A percentile compares a stretch with the other conserved stretches of the same genome.
These are phyloP conservation scores for Sporothrix brunneoviolacea DNA, from an alignment of 2,329 filamentous ascomycete species.

Conservation along the genomic window DNA sequence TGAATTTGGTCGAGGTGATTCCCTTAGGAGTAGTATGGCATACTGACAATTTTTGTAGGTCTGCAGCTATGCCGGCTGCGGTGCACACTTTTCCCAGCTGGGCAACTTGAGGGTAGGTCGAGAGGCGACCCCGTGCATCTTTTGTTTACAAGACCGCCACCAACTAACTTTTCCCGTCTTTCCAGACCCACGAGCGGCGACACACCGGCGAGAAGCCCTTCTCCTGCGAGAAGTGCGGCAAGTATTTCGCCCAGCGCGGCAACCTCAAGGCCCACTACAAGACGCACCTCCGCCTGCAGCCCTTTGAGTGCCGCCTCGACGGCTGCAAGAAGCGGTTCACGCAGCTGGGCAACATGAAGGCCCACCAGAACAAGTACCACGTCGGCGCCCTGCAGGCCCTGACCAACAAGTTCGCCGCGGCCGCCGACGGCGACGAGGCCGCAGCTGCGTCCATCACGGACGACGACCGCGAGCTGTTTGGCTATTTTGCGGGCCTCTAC, in stretches of 20 bases:
- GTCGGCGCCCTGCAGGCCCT: constrained; percentile 63
- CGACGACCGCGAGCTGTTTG: constrained; percentile 66
- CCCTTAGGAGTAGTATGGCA: no score
- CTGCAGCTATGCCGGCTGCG: constrained; percentile 43
- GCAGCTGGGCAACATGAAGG: constrained; percentile 87
- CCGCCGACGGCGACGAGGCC: constrained; percentile 57
- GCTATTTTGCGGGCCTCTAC: constrained; percentile 79
- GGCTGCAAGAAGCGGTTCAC: constrained; percentile 84
- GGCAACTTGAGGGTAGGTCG: constrained; percentile 75
- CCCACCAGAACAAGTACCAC: constrained; percentile 93
- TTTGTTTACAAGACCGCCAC: no score
- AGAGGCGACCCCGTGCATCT: no score
- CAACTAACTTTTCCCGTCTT: not conserved
- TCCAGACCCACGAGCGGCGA: constrained; percentile 73
- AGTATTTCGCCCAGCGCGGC: constrained; percentile 76
- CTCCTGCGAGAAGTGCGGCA: constrained; percentile 70
- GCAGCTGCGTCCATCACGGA: constrained; percentile 34
- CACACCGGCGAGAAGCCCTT: constrained; percentile 87
- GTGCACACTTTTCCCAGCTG: constrained; percentile 76
- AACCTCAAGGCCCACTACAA: constrained; percentile 80
- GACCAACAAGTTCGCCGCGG: constrained; percentile 61
- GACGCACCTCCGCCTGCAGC: constrained; percentile 71
- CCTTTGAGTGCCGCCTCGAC: constrained; percentile 74
- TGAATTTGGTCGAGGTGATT: no score
- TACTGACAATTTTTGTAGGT: no score